Evolutionary conservation across 306 rosid genomes (phyloP).

Genomic region (Trichosanthes cucumerina): DNA sequence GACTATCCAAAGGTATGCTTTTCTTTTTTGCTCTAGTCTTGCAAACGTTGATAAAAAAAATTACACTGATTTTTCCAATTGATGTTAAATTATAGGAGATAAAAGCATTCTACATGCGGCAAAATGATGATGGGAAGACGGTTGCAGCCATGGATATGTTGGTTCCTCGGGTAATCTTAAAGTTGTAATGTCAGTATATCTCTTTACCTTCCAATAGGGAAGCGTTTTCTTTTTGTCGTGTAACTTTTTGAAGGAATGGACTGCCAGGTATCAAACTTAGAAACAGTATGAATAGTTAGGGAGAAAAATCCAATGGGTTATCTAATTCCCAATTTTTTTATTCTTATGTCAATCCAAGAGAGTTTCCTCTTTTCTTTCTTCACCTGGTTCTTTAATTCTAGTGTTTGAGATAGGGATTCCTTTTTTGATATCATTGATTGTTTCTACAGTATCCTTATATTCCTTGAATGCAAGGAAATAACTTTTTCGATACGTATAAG

Average conservation of each 20-base stretch:
- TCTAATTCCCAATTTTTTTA: neutral
- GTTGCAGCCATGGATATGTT: slow-evolving; percentile 98
- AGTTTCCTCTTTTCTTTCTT: neutral
- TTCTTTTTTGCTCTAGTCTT: slow-evolving; percentile 14
- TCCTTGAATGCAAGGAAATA: neutral
- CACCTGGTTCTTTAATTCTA: neutral
- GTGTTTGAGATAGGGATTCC: neutral
- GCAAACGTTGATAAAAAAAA: neutral
- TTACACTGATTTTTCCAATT: slow-evolving; percentile 14
- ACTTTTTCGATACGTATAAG: neutral
- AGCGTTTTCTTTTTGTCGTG: neutral
- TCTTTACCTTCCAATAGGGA: neutral
- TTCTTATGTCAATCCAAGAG: neutral
- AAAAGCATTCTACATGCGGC: slow-evolving; percentile 96
- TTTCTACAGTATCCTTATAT: neutral
- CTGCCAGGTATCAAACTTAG: neutral
- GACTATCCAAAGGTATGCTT: slow-evolving; percentile 85
- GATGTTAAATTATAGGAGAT: slow-evolving; percentile 56
- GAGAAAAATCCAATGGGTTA: neutral
- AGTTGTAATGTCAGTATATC: neutral
- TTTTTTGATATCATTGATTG: neutral
- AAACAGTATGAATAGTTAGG: neutral
- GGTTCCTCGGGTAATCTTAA: slow-evolving; percentile 71
- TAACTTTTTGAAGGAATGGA: neutral
- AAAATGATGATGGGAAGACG: slow-evolving; percentile 85